phyloP scores from a whole-genome alignment of 257 asterid species.

The Solanum piurae region DNA sequence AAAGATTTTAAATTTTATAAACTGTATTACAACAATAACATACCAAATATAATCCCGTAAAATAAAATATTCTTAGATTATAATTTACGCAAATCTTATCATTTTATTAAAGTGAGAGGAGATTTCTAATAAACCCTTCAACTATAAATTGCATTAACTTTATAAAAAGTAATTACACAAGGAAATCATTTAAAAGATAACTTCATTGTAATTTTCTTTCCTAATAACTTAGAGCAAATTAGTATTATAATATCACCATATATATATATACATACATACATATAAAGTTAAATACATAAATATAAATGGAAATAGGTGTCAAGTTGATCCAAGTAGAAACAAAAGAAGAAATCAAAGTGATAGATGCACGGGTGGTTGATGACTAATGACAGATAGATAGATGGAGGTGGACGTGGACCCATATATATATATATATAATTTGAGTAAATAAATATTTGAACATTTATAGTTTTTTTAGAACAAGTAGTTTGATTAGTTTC shows the following conservation, averaged over 20 bases:
- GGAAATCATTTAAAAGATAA: not conserved
- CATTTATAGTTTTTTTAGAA: too few species aligned
- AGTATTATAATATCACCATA: too few species aligned
- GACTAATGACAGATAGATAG: not conserved
- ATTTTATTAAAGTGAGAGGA: too few species aligned
- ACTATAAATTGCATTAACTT: not conserved
- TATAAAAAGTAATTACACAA: not conserved
- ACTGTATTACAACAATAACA: too few species aligned
- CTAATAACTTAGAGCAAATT: not conserved
- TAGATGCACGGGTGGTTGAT: constrained; percentile 1
- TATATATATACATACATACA: too few species aligned
- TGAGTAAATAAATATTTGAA: too few species aligned
- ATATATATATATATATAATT: too few species aligned
- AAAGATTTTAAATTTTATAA: too few species aligned
- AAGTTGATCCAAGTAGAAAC: not conserved
- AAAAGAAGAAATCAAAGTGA: not conserved
- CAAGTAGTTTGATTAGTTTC: too few species aligned
- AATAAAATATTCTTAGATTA: too few species aligned
- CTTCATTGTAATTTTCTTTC: not conserved
- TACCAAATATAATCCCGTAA: too few species aligned
- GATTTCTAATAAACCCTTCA: not conserved
- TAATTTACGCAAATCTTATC: too few species aligned
- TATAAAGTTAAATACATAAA: not conserved
- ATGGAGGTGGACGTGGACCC: constrained; percentile 13
- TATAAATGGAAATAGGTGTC: not conserved